A percentile compares a stretch with the other conserved stretches of the same genome.
Evolutionary conservation across 2,329 filamentous ascomycete species (phyloP).

Genomic region (Calonectria henricotiae): DNA sequence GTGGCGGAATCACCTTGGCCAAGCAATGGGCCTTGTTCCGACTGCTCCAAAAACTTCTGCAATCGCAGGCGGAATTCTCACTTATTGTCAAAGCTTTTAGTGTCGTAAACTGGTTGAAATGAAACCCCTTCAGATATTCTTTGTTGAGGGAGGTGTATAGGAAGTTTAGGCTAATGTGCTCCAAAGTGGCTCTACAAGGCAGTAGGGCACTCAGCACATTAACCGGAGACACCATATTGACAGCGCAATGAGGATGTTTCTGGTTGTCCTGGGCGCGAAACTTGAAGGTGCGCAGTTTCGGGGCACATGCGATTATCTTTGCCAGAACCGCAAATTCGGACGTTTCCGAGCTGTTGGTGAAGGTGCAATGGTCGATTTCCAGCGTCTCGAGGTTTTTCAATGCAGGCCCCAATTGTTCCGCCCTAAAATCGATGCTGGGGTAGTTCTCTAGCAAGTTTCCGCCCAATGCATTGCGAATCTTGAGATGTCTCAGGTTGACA

Average conservation of each 20-base stretch:
- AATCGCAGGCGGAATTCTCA: neutral
- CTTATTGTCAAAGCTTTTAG: neutral
- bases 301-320: neutral
- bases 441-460: neutral
- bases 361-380: neutral
- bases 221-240: neutral
- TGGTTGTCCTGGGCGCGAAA: neutral
- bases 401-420: neutral
- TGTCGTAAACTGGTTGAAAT: neutral
- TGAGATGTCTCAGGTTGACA: neutral
- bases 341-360: neutral
- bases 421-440: neutral
- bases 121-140: neutral
- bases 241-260: neutral
- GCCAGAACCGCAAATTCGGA: neutral
- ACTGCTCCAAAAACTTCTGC: neutral
- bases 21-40: neutral
- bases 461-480: neutral
- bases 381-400: neutral
- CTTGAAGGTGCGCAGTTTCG: neutral
- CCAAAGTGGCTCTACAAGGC: neutral
- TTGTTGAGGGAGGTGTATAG: no score
- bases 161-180: slow-evolving; percentile 7
- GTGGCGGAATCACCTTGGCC: neutral
- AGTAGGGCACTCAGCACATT: neutral